These are phyloP conservation scores for Hygrophoropsis aurantiaca DNA, from an alignment of 768 basidiomycete species.

Conservation along the genomic window DNA sequence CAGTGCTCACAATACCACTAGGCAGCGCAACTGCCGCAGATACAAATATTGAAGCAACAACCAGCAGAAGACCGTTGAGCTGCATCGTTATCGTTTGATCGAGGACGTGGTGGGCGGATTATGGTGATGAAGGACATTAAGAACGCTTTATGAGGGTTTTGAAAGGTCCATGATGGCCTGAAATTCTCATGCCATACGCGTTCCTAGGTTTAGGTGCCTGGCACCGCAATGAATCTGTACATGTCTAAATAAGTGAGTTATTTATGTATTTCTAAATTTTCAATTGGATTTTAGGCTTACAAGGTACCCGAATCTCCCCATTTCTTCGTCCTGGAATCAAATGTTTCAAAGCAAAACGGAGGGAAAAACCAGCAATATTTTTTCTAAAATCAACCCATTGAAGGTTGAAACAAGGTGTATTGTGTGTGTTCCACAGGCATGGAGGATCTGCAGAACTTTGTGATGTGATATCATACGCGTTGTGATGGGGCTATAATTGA, in stretches of 20 bases:
- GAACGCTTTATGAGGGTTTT: neutral
- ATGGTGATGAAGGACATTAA: neutral
- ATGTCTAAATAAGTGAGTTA: too few species aligned
- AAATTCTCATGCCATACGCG: constrained; percentile 6
- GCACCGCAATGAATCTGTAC: neutral
- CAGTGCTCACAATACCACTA: neutral
- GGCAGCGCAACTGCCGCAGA: constrained; percentile 1
- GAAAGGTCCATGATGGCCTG: neutral
- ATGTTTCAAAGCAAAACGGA: neutral
- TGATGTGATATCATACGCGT: too few species aligned
- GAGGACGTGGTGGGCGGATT: neutral
- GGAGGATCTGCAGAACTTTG: too few species aligned
- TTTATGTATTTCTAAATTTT: neutral
- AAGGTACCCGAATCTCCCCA: neutral
- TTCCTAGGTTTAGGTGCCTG: constrained; percentile 5
- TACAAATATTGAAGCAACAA: constrained; percentile 2
- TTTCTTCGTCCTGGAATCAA: neutral
- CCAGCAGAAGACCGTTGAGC: constrained; percentile 1
- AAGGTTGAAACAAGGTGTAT: too few species aligned
- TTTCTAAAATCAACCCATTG: neutral
- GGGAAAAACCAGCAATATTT: neutral
- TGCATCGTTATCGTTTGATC: neutral
- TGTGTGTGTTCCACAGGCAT: too few species aligned
- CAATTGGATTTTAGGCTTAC: neutral
- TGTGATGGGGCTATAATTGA: too few species aligned